Conservation (phyloP, 2,329 filamentous ascomycete species). For the Colletotrichum caudatum region DNA sequence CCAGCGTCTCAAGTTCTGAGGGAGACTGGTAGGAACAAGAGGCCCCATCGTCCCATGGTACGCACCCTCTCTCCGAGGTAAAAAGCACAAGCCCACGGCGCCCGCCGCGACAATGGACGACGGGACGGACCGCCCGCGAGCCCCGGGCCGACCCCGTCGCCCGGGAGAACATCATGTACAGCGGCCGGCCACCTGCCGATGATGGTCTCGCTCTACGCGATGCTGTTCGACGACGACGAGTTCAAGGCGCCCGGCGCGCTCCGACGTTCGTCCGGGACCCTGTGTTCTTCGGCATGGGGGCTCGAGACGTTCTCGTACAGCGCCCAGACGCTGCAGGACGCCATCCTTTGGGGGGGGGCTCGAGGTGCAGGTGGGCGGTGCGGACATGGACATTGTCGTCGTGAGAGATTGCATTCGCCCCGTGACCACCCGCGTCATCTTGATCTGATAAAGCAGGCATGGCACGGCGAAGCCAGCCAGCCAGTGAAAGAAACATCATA, state of each 20-base stretch:
- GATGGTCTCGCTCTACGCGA: slow-evolving; percentile 55
- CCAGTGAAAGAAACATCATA: neutral
- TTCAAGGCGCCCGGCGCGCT: slow-evolving; percentile 51
- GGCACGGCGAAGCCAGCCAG: no score
- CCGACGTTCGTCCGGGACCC: slow-evolving; percentile 55
- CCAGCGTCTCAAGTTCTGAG: no score
- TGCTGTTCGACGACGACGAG: slow-evolving; percentile 57
- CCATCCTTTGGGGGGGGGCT: slow-evolving; percentile 49
- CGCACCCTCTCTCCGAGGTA: neutral
- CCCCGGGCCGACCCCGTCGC: slow-evolving; percentile 57
- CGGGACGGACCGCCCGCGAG: slow-evolving; percentile 25
- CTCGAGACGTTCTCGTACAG: slow-evolving; percentile 51
- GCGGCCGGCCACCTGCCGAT: slow-evolving; percentile 54
- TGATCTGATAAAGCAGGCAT: no score
- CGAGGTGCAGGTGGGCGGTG: neutral
- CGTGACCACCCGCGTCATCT: no score
- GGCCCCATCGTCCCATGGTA: no score
- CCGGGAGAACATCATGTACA: slow-evolving; percentile 56
- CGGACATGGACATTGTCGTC: no score
- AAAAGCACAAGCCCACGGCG: neutral
- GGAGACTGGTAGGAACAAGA: neutral
- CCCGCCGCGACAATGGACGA: neutral
- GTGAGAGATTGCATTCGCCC: no score
- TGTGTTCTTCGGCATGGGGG: slow-evolving; percentile 54
- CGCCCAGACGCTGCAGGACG: slow-evolving; percentile 49